Base-by-base conservation (phyloP, 2,329 filamentous ascomycete species). In the Sclerotinia minor region DNA sequence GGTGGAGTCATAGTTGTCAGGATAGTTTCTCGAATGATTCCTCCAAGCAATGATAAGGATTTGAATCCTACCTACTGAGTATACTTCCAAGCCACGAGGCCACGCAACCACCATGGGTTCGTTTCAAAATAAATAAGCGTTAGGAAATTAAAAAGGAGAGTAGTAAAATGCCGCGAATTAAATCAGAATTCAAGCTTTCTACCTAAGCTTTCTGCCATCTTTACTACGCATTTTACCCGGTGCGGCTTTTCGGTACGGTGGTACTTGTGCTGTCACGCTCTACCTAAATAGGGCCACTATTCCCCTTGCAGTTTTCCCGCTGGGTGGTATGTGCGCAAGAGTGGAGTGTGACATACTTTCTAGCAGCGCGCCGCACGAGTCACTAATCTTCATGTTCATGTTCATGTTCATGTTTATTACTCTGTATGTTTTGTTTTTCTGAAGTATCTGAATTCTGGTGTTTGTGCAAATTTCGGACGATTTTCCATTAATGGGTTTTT, bases 11-110 rank as follows among this genome's bases (percentile, higher is more conserved):
- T 26, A 41, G 9, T 24, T 24, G 7, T 65, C 38, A 47, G 13
- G 15, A 38, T 8, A 32, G 52, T 19, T 35, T 13, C 21, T 49
- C 21, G 26, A 50, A 24, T 17, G 58, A 65, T 47, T 65, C 41
- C 63, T 47, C 26, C 63, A 58, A 58, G 21, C 38, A 58, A 38
- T 21, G 24, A 47, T 47, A 26, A 55, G 26, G 8, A 57, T 38
- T 57, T 26, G 29, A 49, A 35, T 49, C 19, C 9, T 32, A 13
- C 11, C 38, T 35, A 35, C 32, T 35, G 32, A 35, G 35, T 41
- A 41, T 41, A 41, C 4, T 49, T 13, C 21, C 19, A 13, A 61
- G 17, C 21, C 21, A 38, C 4, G 11, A 21, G 13, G 35, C 26
- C 41, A 47, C 8, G 9, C 15, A 21, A 24, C 26, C 4, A 38